Base-by-base conservation (phyloP, 2,329 filamentous ascomycete species). In the Monosporascus cannonballus region DNA sequence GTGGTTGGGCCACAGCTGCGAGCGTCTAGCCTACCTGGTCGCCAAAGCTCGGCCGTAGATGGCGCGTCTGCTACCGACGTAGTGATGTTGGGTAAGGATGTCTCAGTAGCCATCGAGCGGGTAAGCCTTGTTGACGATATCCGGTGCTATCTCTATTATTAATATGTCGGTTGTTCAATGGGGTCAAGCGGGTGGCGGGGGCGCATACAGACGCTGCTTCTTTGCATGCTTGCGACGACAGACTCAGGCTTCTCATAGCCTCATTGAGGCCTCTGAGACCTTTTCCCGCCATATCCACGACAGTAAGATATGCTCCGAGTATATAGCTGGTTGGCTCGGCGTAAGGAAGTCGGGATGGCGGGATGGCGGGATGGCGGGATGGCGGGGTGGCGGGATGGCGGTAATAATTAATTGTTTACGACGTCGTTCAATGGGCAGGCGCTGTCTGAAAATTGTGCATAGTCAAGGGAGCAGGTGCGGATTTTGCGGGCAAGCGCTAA, bases 51-150 rank as follows among this genome's bases (percentile, higher is more conserved):
- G 9, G 56, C 46, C 34, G 73, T 65, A 60, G 60, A 65, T 58
- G 65, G 67, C 71, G 56, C 54, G 51, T 59, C 67, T 15, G 22
- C 24, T 36, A 66, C 64, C 15, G 70, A 69, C 50, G 63, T 65
- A 53, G 71, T 74, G 44, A 70, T 68, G 22, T 61, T 60, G 4
- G 72, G 67, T 25, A 73, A 63, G 6, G 74, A 65, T 9, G 73
- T 67, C 53, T 78, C 76, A 49, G 83, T 82, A 38, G 82, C 81
- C 75, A 83, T 80, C 58, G 79, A 75, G 54, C 81, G 73, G 48
- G 74, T 69, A 52, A 79, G 75, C n/a, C 70, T 62, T 17, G 57
- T 54, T 36, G 59, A 60, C 8, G 66, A 63, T 59, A 67, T 58
- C 49, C 62, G 59, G 48, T 56, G 56, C 62, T 66, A 44, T 36